Percentiles rank a stretch among this genome's conserved stretches.
Evolutionary conservation across 2,329 filamentous ascomycete species (phyloP).

Genomic region (Ascosphaera pollenicola): DNA sequence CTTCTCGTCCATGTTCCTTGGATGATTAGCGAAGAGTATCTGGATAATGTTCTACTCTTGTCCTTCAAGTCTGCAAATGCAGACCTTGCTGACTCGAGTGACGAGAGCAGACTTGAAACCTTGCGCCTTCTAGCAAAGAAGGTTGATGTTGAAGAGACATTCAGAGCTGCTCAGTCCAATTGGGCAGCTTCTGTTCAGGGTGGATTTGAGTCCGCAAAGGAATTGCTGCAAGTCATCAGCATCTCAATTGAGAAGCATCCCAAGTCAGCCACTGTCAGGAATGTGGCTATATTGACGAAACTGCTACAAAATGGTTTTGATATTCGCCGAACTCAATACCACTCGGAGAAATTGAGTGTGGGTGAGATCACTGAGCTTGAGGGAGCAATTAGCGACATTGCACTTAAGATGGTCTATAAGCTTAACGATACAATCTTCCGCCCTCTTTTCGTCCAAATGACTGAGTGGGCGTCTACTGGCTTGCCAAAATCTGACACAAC

Average conservation of each 20-base stretch:
- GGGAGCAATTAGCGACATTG: conserved; percentile 41
- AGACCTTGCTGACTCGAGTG: conserved; percentile 36
- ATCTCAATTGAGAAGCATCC: conserved; percentile 53
- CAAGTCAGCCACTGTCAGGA: conserved; percentile 59
- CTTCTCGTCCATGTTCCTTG: conserved; percentile 69
- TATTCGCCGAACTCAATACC: conserved; percentile 19
- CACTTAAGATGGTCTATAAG: conserved; percentile 86
- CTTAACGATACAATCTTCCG: conserved; percentile 86
- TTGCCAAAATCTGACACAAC: conserved; percentile 38
- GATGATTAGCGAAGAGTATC: conserved; percentile 58
- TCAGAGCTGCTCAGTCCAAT: conserved; percentile 48
- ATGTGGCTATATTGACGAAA: conserved; percentile 44
- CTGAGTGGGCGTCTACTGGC: conserved; percentile 52
- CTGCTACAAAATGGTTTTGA: conserved; percentile 32
- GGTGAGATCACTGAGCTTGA: conserved; percentile 37
- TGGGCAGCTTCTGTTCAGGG: conserved; percentile 42
- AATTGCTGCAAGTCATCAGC: conserved; percentile 48
- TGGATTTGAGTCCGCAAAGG: conserved; percentile 41
- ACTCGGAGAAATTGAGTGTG: conserved; percentile 20
- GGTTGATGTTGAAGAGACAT: conserved; percentile 54
- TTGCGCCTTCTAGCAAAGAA: conserved; percentile 54
- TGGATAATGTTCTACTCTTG: conserved; percentile 48
- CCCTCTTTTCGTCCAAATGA: conserved; percentile 67
- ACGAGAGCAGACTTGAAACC: conserved; percentile 44
- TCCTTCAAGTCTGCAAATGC: conserved; percentile 50